Evolutionary conservation across 208 protist genomes (phyloP), one percentile per base, ranked within the genome.

Genomic region (Zelonia costaricensis): DNA sequence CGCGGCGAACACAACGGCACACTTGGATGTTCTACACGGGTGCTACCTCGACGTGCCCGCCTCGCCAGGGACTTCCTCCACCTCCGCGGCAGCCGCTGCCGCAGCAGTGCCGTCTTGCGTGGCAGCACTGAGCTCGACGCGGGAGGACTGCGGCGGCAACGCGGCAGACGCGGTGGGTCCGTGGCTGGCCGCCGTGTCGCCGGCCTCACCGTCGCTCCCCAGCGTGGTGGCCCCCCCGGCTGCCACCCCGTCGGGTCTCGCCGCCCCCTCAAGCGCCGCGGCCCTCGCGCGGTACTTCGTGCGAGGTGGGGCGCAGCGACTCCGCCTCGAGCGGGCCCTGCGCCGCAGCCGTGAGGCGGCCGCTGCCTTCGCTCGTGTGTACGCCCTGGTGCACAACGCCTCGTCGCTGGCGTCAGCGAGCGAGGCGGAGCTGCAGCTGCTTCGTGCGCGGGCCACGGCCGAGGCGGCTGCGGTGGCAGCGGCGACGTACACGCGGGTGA

Each of bases 241-340:
- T n/a, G n/a, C n/a, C n/a, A n/a, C n/a, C n/a, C n/a, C n/a, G n/a
- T 0, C 42, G 23, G 0, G 39, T 67, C 4, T 35, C 23, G 40
- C 53, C 23, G 15, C 57, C 42, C 27, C n/a, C n/a, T n/a, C n/a
- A n/a, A 68, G 60, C 49, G 69, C 61, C 4, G 60, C 61, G 8
- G 49, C 64, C 46, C 40, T 75, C 25, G 69, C 62, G 16, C 28
- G 44, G 6, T 69, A 68, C 36, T 6, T 75, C 4, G 9, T 31
- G 15, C 23, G 16, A 8, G 55, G 62, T 23, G 53, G 52, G n/a
- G 53, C 49, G 25, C 55, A 75, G 49, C 52, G 62, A 22, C 61
- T 75, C 18, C 40, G 6, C 18, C 36, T 75, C 31, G 69, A 67
- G 56, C 60, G 69, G 13, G 68, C 69, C 10, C 52, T 75, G 49